These are phyloP conservation scores for Chlorella sp. DNA, from an alignment of 139 green algal genomes.

Conservation along the genomic window DNA sequence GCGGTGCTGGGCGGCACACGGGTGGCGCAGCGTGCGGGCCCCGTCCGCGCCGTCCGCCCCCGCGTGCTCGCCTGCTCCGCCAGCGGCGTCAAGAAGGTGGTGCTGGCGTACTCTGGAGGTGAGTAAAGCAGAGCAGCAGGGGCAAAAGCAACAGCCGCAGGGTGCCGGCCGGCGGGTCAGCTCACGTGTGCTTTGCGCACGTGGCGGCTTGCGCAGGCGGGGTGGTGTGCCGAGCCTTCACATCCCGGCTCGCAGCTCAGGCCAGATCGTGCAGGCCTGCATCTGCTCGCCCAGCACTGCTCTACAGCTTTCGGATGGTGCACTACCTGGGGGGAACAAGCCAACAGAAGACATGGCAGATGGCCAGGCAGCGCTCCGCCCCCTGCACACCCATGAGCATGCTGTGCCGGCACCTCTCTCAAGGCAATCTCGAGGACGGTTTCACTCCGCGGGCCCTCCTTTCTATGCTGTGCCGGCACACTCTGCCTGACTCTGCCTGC, in stretches of 20 bases:
- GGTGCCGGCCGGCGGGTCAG: no score
- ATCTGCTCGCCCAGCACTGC: no score
- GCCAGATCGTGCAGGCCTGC: no score
- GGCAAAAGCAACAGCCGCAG: background rate
- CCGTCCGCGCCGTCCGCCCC: background rate
- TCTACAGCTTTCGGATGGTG: no score
- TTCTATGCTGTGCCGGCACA: background rate
- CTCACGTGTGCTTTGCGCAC: background rate
- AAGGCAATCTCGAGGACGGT: no score
- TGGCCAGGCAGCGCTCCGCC: no score
- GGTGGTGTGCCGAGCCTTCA: no score
- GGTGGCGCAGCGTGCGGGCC: background rate
- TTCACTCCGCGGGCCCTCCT: no score
- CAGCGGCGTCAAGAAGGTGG: slow-evolving; percentile 75
- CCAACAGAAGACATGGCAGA: no score
- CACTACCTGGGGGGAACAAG: no score
- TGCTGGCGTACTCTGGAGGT: slow-evolving; percentile 5
- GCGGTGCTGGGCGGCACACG: slow-evolving; percentile 10
- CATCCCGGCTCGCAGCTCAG: no score
- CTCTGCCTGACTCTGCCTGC: background rate
- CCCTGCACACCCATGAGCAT: background rate
- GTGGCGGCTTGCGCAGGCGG: no score
- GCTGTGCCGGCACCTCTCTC: background rate
- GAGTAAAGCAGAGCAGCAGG: background rate
- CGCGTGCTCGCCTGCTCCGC: background rate